Percentiles rank a stretch among this genome's conserved stretches.
Conservation (phyloP, 2,329 filamentous ascomycete genomes). For the Trichophyton simii region DNA sequence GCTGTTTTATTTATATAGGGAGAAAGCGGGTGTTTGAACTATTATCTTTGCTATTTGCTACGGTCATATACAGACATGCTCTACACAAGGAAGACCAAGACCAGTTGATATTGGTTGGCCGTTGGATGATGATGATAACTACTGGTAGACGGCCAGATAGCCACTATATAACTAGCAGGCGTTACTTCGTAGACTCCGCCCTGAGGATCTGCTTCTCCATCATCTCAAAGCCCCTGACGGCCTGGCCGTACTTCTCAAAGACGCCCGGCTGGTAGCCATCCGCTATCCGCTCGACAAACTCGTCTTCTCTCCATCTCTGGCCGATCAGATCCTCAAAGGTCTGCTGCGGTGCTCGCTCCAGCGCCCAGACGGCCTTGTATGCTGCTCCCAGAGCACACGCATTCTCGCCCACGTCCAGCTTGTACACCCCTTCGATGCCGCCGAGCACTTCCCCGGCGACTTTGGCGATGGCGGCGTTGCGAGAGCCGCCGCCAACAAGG, state of each 20-base stretch:
- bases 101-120: too few relatives aligned
- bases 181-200: slow-evolving; percentile 15
- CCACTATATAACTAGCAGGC: not conserved
- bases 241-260: slow-evolving; percentile 66
- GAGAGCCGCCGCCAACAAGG: slow-evolving; percentile 82
- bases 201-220: slow-evolving; percentile 58
- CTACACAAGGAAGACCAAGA: too few relatives aligned
- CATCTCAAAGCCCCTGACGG: slow-evolving; percentile 61
- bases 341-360: slow-evolving; percentile 55
- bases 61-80: too few relatives aligned
- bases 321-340: slow-evolving; percentile 83
- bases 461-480: slow-evolving; percentile 77
- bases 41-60: too few relatives aligned
- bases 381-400: slow-evolving; percentile 88
- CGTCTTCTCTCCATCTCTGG: slow-evolving; percentile 70
- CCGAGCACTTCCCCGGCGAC: slow-evolving; percentile 81
- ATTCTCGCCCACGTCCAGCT: slow-evolving; percentile 86
- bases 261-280: slow-evolving; percentile 63
- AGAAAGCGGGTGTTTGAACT: too few relatives aligned
- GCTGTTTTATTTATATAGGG: too few relatives aligned
- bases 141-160: too few relatives aligned
- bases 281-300: slow-evolving; percentile 69
- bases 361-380: slow-evolving; percentile 91
- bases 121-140: too few relatives aligned
- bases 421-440: slow-evolving; percentile 78